Conservation (phyloP, 441 rosid genomes). For the Flueggea neowawraea region DNA sequence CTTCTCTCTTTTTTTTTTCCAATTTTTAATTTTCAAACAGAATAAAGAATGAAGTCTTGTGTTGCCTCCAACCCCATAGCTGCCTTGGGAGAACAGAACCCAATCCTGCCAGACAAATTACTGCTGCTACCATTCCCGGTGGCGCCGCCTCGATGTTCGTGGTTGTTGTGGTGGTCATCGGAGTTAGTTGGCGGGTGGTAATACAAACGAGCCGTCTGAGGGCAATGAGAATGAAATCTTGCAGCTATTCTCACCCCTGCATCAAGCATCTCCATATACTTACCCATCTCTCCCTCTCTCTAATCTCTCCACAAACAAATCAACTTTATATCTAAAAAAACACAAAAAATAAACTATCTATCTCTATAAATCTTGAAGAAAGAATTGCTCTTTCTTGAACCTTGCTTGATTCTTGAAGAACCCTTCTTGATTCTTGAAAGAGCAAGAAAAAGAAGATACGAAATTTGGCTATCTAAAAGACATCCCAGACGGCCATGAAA, state of each 20-base stretch:
- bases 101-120: conserved; percentile 3
- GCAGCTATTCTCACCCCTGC: conserved; percentile 67
- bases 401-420: too few relatives aligned
- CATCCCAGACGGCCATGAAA: too few relatives aligned
- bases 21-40: conserved; percentile 13
- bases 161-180: conserved; percentile 24
- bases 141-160: conserved; percentile 10
- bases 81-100: conserved; percentile 13
- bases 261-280: conserved; percentile 65
- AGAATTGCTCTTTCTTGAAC: not conserved
- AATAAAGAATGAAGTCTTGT: conserved; percentile 27
- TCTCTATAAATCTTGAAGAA: not conserved
- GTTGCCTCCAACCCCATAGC: conserved; percentile 15
- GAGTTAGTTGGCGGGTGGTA: conserved; percentile 75
- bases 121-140: not conserved
- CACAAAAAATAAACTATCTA: too few relatives aligned
- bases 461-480: too few relatives aligned
- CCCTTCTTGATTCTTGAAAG: too few relatives aligned
- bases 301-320: too few relatives aligned
- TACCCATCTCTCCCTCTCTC: conserved; percentile 40
- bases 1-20: not conserved
- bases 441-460: too few relatives aligned
- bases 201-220: conserved; percentile 83
- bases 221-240: conserved; percentile 84
- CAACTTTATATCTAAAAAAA: not conserved